Evolutionary conservation across 2,329 filamentous ascomycete genomes (phyloP), one percentile per base, ranked within the genome.

Genomic region (Clarireedia paspali): DNA sequence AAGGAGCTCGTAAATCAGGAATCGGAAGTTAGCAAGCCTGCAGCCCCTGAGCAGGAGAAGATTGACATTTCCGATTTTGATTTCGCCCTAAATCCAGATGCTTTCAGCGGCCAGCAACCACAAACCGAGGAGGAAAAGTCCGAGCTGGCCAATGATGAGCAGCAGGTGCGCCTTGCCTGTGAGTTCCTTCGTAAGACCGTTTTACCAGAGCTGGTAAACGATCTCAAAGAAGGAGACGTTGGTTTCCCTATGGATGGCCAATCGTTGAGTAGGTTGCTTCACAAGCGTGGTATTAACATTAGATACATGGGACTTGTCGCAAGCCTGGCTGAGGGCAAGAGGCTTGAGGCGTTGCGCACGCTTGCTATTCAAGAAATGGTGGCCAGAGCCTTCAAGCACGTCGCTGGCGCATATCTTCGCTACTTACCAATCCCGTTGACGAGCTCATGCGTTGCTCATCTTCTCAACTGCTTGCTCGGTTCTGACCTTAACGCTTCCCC

Each of bases 221-320:
- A 99, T 66, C 81, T 99, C 57, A 87, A 88, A 68, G 89, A 95
- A 62, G 91, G 90, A 6, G 92, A 99, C 64, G 87, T 96, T 63
- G 94, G 92, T 66, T 97, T 97, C 76, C 94, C 94, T 12, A 96
- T 97, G 90, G 95, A 99, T 66, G 94, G 94, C n/a, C 83, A 88
- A 67, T 96, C 92, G 20, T 78, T 99, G 57, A 89, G 87, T 66
- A 84, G 85, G 62, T 81, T 96, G 51, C 79, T 99, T 68, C 94
- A 99, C 77, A 96, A 96, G 78, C 89, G 92, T 44, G 94, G 94
- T 73, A 91, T 99, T 76, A 99, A 99, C 75, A 81, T 97, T 60
- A 84, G 95, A 67, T 99, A 99, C 71, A 80, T 97, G n/a, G 94
- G 94, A 62, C 87, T 85, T 71, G 74, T 99, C 60, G 87, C 89